Base-by-base conservation (phyloP, 352 stramenopile species). In the Hyaloperonospora brassicae region DNA sequence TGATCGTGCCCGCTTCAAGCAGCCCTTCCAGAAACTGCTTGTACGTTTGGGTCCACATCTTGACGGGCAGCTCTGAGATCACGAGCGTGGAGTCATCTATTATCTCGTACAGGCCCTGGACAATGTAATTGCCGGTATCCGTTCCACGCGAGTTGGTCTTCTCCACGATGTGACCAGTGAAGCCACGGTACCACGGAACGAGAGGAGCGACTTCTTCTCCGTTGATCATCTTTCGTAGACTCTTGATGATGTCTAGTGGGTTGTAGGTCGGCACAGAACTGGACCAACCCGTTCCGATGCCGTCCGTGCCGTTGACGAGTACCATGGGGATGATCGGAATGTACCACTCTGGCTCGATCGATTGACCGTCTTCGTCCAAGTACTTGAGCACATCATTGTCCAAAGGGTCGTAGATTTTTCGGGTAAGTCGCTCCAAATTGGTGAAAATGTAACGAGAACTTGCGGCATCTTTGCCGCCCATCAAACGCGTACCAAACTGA, bases 241-340 rank as follows among this genome's bases (percentile, higher is more conserved):
- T 76, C 39, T 76, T 71, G 31, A 97, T 94, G 47, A 97, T 79
- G 49, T 96, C 89, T 23, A 84, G 56, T 6, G 91, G 91, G 55
- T 97, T 97, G 72, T 96, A 97, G 64, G 89, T 96, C 6, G 89
- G 88, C 31, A 97, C 83, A 25, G 75, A 91, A 47, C 87, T 95
- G 30, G 86, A 96, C 86, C 88, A 97, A 47, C 91, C 91, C n/a
- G 96, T 99, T 55, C 96, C 96, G 57, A 98, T 99, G 47, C 96
- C 96, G 65, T 98, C 88, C 47, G 74, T 89, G 40, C 96, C 96
- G 61, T 99, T 99, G 5, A 98, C 90, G 7, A 98, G 76, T 17
- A 97, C 80, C 68, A 98, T 87, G 12, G 96, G 97, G 49, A 99
- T 97, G 36, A 99, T 87, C 12, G 97, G 97, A 13, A 96, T 71